Base-by-base conservation (phyloP, 306 rosid species). In the Glycine latifolia region DNA sequence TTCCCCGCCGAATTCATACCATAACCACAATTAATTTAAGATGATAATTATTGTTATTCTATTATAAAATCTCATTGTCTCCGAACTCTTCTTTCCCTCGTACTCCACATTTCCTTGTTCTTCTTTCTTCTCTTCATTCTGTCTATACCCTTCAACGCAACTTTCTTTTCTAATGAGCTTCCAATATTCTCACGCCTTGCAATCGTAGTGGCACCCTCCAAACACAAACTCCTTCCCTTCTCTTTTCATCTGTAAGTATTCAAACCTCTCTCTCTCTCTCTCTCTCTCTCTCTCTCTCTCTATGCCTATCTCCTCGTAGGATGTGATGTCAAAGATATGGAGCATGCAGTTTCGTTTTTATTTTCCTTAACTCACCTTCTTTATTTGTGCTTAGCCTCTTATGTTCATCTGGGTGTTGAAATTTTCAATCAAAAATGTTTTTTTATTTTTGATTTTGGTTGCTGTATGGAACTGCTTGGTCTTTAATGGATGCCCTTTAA, bases 231-330 rank as follows among this genome's bases (percentile, higher is more conserved):
- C 39, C 52, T 55, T 72, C 55, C 26, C 54, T 50, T 20, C 67
- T 14, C n/a, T 2, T 16, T 47, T 81, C 6, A 67, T 61, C 52
- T 37, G 84, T 86, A 75, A 86, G 89, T 82, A 58, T 69, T 73
- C 70, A 12, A 41, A 44, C 53, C n/a, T 62, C 80, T 63, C 43
- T 60, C 50, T 82, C 35, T 72, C 73, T 60, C 10, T 46, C 31
- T 63, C 11, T 63, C 70, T 35, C 26, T 20, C 26, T 20, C 26
- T 20, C 26, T n/a, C n/a, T n/a, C n/a, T n/a, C n/a, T n/a, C n/a
- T n/a, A n/a, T n/a, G n/a, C n/a, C 70, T 26, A 1, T 26, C 31
- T 26, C 31, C 2, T 15, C 52, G 52, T 20, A 39, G 15, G 44
- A 56, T 56, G 35, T 31, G 35, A 56, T 56, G 35, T 26, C 6